phyloP scores from a whole-genome alignment of 2,329 filamentous ascomycete genomes.

The Cadophora malorum region DNA sequence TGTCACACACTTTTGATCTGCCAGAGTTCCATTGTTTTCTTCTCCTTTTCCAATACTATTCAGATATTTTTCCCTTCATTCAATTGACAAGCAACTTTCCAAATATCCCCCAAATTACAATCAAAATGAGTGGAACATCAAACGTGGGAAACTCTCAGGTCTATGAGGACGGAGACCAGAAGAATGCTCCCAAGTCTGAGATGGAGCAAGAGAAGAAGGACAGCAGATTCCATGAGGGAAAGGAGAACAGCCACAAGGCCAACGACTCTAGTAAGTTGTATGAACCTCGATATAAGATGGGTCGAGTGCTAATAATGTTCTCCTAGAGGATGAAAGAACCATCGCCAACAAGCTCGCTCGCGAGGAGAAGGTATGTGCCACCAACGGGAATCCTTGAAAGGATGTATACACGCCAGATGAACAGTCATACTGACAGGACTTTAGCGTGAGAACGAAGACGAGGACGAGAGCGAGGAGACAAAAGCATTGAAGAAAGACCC shows the following conservation, averaged over 20 bases:
- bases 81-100: neutral
- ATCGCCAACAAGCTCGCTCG: conserved; percentile 75
- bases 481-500: conserved; percentile 55
- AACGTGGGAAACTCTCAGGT: conserved; percentile 67
- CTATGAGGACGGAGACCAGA: conserved; percentile 82
- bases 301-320: conserved; percentile 35
- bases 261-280: conserved; percentile 71
- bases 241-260: conserved; percentile 69
- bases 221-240: conserved; percentile 74
- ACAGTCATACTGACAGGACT: conserved; percentile 31
- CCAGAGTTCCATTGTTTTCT: neutral
- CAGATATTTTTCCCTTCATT: neutral
- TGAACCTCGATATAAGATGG: neutral
- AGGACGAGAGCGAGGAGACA: conserved; percentile 46
- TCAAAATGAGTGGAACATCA: conserved; percentile 40
- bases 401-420: neutral
- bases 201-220: conserved; percentile 55
- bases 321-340: conserved; percentile 70
- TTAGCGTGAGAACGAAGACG: conserved; percentile 51
- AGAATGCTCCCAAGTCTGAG: conserved; percentile 63
- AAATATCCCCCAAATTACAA: neutral
- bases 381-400: neutral
- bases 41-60: neutral
- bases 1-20: conserved; percentile 15
- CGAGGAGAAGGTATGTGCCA: conserved; percentile 55